These are phyloP conservation scores for Cryptococcus sp. DNA, from an alignment of 1,284 basidiomycete species.

Conservation along the genomic window DNA sequence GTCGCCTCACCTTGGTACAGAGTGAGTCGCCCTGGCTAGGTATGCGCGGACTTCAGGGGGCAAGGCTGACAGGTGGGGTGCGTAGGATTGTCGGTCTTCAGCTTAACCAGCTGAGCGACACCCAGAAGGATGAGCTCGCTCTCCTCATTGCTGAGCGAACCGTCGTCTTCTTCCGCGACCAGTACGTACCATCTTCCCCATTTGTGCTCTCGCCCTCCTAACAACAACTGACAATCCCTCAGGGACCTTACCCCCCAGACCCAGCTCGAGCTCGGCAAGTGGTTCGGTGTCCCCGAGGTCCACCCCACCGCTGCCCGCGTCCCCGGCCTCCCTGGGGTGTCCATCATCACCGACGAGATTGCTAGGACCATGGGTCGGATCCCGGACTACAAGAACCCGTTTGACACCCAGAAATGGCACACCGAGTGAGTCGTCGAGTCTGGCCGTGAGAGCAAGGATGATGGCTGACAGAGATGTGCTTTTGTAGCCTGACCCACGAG, in stretches of 20 bases:
- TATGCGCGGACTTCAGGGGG: no score
- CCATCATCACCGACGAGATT: conserved; percentile 18
- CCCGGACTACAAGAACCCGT: conserved; percentile 14
- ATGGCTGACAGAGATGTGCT: not conserved
- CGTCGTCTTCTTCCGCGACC: conserved; percentile 22
- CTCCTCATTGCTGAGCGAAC: conserved; percentile 36
- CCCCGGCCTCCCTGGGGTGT: conserved; percentile 8
- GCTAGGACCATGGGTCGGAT: conserved; percentile 8
- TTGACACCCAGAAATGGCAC: conserved; percentile 36
- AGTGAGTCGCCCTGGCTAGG: conserved; percentile 14
- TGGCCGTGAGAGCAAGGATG: not conserved
- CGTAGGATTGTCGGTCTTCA: conserved; percentile 38
- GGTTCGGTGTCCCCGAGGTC: conserved; percentile 55
- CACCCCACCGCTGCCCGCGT: conserved; percentile 58
- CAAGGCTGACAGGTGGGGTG: not conserved
- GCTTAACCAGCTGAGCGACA: conserved; percentile 31
- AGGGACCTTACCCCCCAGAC: conserved; percentile 25
- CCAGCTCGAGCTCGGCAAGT: conserved; percentile 28
- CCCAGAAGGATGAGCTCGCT: conserved; percentile 40
- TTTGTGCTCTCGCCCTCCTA: not conserved
- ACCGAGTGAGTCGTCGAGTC: conserved; percentile 12
- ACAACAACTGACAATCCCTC: not conserved
- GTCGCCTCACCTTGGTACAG: conserved; percentile 30
- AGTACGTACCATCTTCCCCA: not conserved
- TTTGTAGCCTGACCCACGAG: conserved; percentile 11